phyloP scores from a whole-genome alignment of 306 rosid species.

The Amphicarpaea edgeworthii region DNA sequence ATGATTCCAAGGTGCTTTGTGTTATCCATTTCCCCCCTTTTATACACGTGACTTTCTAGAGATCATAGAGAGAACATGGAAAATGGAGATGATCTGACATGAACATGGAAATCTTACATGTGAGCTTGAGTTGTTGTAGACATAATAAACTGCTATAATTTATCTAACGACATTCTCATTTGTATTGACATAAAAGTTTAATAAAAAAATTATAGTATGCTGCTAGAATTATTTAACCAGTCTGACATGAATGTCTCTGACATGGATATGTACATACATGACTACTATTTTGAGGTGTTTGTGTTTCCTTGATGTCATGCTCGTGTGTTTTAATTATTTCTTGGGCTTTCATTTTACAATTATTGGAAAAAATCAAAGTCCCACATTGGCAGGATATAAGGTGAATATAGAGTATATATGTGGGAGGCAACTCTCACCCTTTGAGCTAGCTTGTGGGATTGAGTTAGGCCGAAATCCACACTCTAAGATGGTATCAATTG shows the following conservation, averaged over 20 bases:
- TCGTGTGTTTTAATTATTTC: background rate
- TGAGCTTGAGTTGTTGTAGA: background rate
- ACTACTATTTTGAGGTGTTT: background rate
- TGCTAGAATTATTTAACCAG: background rate
- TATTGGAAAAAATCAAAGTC: no score
- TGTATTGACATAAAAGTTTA: background rate
- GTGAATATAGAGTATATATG: no score
- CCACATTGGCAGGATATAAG: no score
- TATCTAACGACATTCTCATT: background rate
- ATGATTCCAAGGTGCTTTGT: slow-evolving; percentile 81
- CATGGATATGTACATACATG: background rate
- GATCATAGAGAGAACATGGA: background rate
- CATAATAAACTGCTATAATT: background rate
- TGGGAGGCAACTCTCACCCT: no score
- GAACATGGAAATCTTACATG: background rate
- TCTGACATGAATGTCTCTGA: slow-evolving; percentile 6
- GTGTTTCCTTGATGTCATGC: background rate
- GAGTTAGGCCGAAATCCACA: no score
- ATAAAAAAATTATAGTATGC: no score
- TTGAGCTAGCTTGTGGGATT: no score
- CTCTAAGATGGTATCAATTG: no score
- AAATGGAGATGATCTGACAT: no score
- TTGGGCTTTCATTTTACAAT: slow-evolving; percentile 8
- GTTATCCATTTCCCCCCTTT: background rate
- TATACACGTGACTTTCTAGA: background rate